Evolutionary conservation across 352 stramenopile genomes (phyloP).

Genomic region (Globisporangium cylindrosporum): DNA sequence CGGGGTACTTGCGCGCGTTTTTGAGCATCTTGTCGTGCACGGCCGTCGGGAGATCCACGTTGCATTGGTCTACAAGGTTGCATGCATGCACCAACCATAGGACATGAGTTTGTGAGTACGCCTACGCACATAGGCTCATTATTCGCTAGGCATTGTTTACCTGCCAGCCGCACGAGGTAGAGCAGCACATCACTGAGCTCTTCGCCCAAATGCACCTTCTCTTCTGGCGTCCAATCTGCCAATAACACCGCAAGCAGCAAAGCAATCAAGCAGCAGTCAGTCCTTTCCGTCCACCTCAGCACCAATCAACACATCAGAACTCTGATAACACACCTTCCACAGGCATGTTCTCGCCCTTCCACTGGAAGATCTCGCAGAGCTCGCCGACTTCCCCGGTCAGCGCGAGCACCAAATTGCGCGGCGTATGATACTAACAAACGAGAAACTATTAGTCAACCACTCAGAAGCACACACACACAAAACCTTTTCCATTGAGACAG

Average conservation of each 20-base stretch:
- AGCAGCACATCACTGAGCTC: constrained; percentile 97
- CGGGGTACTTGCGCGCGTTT: constrained; percentile 86
- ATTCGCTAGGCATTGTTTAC: constrained; percentile 13
- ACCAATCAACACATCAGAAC: not conserved
- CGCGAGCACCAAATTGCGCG: constrained; percentile 93
- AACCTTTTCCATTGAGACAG: not conserved
- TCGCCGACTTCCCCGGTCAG: constrained; percentile 95
- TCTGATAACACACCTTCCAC: constrained; percentile 36
- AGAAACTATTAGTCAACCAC: not conserved
- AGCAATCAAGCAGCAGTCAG: constrained; percentile 1
- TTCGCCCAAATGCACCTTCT: constrained; percentile 91
- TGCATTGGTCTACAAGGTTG: constrained; percentile 63
- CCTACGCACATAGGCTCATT: not conserved
- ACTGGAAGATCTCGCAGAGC: constrained; percentile 94
- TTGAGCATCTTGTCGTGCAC: constrained; percentile 93
- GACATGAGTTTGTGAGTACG: not conserved
- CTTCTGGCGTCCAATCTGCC: constrained; percentile 65
- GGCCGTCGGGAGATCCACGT: constrained; percentile 85
- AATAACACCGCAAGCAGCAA: not conserved
- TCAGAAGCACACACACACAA: not conserved
- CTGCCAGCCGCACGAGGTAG: constrained; percentile 94
- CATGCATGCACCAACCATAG: not conserved
- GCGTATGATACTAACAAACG: constrained; percentile 42
- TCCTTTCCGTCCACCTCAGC: not conserved
- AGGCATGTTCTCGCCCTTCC: constrained; percentile 84